Evolutionary conservation across 192 early-diverging fungal species (phyloP), one percentile per base, ranked within the genome.

Genomic region (Backusella circina): DNA sequence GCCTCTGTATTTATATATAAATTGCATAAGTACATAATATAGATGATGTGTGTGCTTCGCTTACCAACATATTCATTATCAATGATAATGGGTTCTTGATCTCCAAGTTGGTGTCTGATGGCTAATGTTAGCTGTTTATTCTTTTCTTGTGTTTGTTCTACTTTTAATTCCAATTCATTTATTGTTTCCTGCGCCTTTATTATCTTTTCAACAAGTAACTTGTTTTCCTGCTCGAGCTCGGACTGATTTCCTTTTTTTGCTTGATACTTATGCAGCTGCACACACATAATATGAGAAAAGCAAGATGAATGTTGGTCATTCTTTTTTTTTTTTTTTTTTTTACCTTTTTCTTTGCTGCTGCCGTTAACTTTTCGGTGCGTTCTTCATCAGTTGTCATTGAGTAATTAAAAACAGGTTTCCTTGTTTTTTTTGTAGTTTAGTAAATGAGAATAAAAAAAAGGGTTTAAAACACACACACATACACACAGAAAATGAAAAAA

Each of bases 211-310:
- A 37, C 31, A 21, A 73, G 54, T 2, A 35, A 7, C 7, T 37
- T 64, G 57, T 73, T 73, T 38, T 73, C 71, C 35, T 54, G 31
- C 23, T 73, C 71, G 8, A 73, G 47, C 31, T 32, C 70, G 16
- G 70, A 50, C 41, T 47, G 31, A 16, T 51, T 71, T 31, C 30
- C 70, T 71, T 71, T 71, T 50, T 71, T 71, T 28, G 41, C n/a
- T n/a, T 71, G 70, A 71, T 47, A 71, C 44, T 71, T 71, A 21
- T 71, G 70, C 30, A 71, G 70, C 70, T 71, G 21, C 32, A 37
- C 3, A 10, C 5, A 7, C 37, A 41, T 41, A 38, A 67, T 23
- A 71, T 18, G 18, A 50, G n/a, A 44, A 71, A 15, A 39, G 1
- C 28, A 41, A 47, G 30, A 30, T 1, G 50, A 5, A 38, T n/a